These are phyloP conservation scores for Colletotrichum cordylinicola DNA, from an alignment of 2,329 filamentous ascomycete genomes.

Conservation along the genomic window DNA sequence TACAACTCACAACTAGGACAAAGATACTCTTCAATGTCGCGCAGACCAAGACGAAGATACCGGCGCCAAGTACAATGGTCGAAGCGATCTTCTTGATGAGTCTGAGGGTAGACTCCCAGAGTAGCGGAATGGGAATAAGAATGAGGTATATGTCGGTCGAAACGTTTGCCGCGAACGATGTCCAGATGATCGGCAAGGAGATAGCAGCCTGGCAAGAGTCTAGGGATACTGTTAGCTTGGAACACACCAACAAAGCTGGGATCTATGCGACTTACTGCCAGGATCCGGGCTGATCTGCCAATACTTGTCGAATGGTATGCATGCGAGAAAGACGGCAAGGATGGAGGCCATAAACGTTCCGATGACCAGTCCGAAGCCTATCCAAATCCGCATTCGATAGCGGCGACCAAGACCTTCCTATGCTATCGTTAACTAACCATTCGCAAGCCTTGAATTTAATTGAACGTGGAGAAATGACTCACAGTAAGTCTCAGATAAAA, in stretches of 20 bases:
- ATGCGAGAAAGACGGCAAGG: constrained; percentile 56
- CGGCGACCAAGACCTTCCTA: constrained; percentile 42
- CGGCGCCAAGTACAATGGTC: constrained; percentile 41
- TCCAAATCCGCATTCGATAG: constrained; percentile 50
- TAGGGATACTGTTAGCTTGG: constrained; percentile 19
- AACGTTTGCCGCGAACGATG: constrained; percentile 58
- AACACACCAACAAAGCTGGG: not conserved
- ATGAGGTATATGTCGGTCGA: constrained; percentile 64
- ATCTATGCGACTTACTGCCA: constrained; percentile 46
- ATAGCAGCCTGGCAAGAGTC: constrained; percentile 55
- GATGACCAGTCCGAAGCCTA: constrained; percentile 56
- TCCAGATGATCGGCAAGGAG: constrained; percentile 55
- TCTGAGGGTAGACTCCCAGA: constrained; percentile 42
- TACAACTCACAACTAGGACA: constrained; percentile 35
- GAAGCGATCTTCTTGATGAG: constrained; percentile 41
- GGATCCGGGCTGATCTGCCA: constrained; percentile 67
- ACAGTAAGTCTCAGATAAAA: constrained; percentile 62
- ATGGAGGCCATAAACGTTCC: constrained; percentile 55
- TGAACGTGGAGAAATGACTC: not conserved
- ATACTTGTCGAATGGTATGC: constrained; percentile 56
- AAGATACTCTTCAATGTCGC: constrained; percentile 42
- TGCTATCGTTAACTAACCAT: not conserved
- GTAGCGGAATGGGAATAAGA: constrained; percentile 61
- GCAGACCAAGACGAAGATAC: constrained; percentile 43
- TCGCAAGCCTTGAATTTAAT: not conserved